These are phyloP conservation scores for Bacidia rubella DNA, from an alignment of 495 filamentous ascomycete genomes.

Conservation along the genomic window DNA sequence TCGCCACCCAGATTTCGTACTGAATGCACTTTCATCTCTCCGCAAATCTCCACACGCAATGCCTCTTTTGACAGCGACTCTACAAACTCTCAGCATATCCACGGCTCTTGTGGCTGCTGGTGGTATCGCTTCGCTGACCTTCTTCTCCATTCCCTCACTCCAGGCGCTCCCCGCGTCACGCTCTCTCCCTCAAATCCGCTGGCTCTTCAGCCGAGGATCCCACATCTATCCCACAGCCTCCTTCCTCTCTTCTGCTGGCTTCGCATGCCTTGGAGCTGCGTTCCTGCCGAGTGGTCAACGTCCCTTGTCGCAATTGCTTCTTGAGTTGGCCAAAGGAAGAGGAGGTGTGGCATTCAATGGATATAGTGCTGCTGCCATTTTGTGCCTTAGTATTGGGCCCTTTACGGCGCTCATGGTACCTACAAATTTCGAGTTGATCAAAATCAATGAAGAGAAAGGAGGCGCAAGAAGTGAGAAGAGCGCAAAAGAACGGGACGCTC, in stretches of 20 bases:
- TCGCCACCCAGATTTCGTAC: too few species aligned
- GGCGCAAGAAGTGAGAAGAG: not conserved
- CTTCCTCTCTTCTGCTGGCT: not conserved
- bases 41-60: not conserved
- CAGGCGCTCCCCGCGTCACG: not conserved
- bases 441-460: not conserved
- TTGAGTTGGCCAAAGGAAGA: not conserved
- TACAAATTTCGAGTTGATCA: not conserved
- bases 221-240: not conserved
- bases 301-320: not conserved
- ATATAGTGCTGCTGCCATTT: not conserved
- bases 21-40: not conserved
- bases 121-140: not conserved
- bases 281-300: not conserved
- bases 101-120: not conserved
- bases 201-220: slow-evolving; percentile 1
- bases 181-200: slow-evolving; percentile 1
- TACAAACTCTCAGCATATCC: not conserved
- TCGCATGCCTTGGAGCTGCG: not conserved
- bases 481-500: not conserved
- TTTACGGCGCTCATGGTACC: not conserved
- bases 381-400: not conserved
- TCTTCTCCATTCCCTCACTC: not conserved
- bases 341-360: not conserved
- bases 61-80: not conserved